Conservation (phyloP, 2,329 filamentous ascomycete species). For the Onygenales sp. region DNA sequence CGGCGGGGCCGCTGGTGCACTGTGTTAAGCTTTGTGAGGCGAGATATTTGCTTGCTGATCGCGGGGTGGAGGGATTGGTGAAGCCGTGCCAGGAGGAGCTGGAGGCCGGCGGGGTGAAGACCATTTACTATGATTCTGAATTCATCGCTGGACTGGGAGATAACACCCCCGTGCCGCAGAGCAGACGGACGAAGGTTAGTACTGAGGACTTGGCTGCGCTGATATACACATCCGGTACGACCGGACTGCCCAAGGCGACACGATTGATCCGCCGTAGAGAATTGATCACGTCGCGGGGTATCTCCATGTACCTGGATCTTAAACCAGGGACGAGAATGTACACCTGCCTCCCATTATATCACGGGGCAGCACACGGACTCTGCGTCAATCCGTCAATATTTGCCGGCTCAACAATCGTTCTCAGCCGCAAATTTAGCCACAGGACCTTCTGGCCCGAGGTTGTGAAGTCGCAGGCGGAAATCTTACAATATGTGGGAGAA, state of each 20-base stretch:
- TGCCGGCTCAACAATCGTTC: slow-evolving; percentile 33
- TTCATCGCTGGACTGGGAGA: slow-evolving; percentile 20
- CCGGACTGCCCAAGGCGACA: slow-evolving; percentile 19
- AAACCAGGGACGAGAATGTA: slow-evolving; percentile 29
- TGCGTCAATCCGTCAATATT: slow-evolving; percentile 33
- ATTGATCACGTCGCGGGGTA: slow-evolving; percentile 7
- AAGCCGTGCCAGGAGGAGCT: slow-evolving; percentile 37
- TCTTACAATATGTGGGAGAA: slow-evolving; percentile 40
- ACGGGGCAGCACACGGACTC: slow-evolving; percentile 38
- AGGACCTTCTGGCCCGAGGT: slow-evolving; percentile 39
- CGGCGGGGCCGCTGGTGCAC: slow-evolving; percentile 25
- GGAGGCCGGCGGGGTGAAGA: slow-evolving; percentile 11
- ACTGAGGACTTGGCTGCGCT: slow-evolving; percentile 29
- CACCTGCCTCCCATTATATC: slow-evolving; percentile 40
- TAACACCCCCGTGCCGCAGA: slow-evolving; percentile 37
- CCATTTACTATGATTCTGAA: slow-evolving; percentile 1
- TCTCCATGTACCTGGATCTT: slow-evolving; percentile 23
- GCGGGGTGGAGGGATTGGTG: slow-evolving; percentile 33
- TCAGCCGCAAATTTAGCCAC: slow-evolving; percentile 38
- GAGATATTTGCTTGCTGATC: not conserved
- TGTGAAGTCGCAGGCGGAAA: slow-evolving; percentile 32
- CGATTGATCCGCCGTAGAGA: not conserved
- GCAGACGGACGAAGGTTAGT: slow-evolving; percentile 21
- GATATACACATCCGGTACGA: slow-evolving; percentile 18
- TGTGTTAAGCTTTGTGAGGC: slow-evolving; percentile 1